Evolutionary conservation across 73 alveolate species (phyloP), one percentile per base, ranked within the genome.

Genomic region (Paramecium biaurelia): DNA sequence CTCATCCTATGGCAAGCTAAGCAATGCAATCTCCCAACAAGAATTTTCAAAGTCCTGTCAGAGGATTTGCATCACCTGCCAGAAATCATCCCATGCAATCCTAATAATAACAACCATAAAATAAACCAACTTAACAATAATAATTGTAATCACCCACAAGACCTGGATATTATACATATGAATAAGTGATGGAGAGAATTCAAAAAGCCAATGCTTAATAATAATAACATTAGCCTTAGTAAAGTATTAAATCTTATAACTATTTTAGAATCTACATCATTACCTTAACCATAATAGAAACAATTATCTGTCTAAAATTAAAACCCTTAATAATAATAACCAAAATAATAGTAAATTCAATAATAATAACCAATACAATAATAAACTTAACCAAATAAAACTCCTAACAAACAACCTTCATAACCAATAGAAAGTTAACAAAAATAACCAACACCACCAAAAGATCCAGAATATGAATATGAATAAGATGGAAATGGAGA

Each of bases 1-100:
- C 45, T 63, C 84, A 26, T 14, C 84, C 84, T 63, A 63, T 63
- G 84, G 84, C 84, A 7, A 63, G 84, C 84, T 63, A 63, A 32
- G 20, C 84, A 30, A 30, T 63, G 11, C 49, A 26, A 26, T 63
- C 84, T 4, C 84, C 84, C 4, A 63, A 26, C 15, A 26, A 32
- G 41, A 63, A 63, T 63, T 63, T 63, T 32, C 45, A 63, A n/a
- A 63, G 84, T 63, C 84, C 84, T 5, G 21, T 26, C 10, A 63
- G 84, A 63, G 84, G 84, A 3, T 63, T 63, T 26, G 84, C 84
- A 63, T 63, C 84, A 7, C 84, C 84, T 2, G 28, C 84, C 0
- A 63, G 84, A 63, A 63, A 63, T 26, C 41, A 63, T 11, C 45
- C 28, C 15, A 63, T 26, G 49, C 84, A 63, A 30, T 63, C 84